Evolutionary conservation across 257 asterid genomes (phyloP).

Genomic region (Leonotis leonurus): DNA sequence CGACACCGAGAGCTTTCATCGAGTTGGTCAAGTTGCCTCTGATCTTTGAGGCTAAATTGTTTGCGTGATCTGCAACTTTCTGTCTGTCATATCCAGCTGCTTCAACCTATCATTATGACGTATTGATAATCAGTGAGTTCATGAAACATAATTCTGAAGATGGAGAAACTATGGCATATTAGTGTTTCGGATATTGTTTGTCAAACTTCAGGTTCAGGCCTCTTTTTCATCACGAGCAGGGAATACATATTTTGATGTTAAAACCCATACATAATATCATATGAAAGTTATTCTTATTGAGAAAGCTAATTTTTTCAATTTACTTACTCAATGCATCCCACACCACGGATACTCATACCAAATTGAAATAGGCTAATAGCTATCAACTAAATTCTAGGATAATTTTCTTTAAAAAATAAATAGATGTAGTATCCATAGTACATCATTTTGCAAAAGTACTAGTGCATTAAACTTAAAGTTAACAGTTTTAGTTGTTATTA

Average conservation of each 20-base stretch:
- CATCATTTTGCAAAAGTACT: not conserved
- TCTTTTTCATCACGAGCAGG: not conserved
- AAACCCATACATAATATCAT: not conserved
- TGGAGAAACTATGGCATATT: no score
- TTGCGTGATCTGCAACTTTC: slow-evolving; percentile 93
- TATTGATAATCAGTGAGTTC: slow-evolving; percentile 11
- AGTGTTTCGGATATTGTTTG: not conserved
- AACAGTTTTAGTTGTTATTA: not conserved
- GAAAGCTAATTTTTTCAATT: not conserved
- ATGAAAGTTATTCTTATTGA: not conserved
- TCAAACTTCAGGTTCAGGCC: not conserved
- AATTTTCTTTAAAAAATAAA: not conserved
- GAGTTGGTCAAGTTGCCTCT: slow-evolving; percentile 89
- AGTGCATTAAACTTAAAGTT: not conserved
- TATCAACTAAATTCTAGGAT: not conserved
- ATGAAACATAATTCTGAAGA: not conserved
- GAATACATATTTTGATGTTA: not conserved
- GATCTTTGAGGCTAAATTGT: slow-evolving; percentile 80
- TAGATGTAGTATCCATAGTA: no score
- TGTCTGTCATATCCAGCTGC: slow-evolving; percentile 94
- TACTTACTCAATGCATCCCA: not conserved
- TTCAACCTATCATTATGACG: slow-evolving; percentile 51
- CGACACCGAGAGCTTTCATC: slow-evolving; percentile 85
- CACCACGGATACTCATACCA: not conserved
- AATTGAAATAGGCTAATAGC: not conserved